Percentiles rank a stretch among this genome's conserved stretches.
phyloP scores from a whole-genome alignment of 2,329 filamentous ascomycete genomes.

The Colletotrichum endophyticum region DNA sequence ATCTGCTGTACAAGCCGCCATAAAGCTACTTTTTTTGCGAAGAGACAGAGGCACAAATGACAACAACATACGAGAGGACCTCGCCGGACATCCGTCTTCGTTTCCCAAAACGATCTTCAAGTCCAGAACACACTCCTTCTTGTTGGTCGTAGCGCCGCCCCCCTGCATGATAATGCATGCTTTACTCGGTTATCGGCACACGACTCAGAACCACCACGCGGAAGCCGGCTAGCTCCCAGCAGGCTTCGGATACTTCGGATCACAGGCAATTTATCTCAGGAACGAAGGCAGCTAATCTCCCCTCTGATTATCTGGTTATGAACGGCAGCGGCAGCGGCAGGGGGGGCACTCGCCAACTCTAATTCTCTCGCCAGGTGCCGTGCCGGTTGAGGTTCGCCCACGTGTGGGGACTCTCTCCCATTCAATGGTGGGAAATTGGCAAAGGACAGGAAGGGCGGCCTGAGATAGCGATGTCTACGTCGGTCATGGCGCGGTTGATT shows the following conservation, averaged over 20 bases:
- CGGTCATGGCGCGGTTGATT: background rate
- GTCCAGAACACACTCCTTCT: accelerated
- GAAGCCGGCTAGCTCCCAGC: background rate
- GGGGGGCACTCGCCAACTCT: background rate
- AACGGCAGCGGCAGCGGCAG: background rate
- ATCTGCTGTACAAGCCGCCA: too few relatives aligned
- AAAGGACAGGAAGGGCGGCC: background rate
- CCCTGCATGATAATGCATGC: background rate
- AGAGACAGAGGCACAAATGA: too few relatives aligned
- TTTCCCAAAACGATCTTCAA: background rate
- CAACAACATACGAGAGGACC: background rate
- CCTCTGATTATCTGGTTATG: background rate
- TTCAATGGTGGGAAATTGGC: background rate
- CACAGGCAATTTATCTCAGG: background rate
- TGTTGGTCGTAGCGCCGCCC: background rate
- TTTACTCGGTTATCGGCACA: background rate
- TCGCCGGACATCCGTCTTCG: background rate
- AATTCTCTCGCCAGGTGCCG: background rate
- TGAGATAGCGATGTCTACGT: background rate
- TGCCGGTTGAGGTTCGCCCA: background rate
- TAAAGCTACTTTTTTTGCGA: too few relatives aligned
- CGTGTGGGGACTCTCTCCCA: background rate
- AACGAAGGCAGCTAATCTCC: background rate
- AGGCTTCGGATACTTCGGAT: background rate
- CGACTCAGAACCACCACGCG: background rate